Base-by-base conservation (phyloP, 164 flowering plant genomes). In the Magnolia officinalis region DNA sequence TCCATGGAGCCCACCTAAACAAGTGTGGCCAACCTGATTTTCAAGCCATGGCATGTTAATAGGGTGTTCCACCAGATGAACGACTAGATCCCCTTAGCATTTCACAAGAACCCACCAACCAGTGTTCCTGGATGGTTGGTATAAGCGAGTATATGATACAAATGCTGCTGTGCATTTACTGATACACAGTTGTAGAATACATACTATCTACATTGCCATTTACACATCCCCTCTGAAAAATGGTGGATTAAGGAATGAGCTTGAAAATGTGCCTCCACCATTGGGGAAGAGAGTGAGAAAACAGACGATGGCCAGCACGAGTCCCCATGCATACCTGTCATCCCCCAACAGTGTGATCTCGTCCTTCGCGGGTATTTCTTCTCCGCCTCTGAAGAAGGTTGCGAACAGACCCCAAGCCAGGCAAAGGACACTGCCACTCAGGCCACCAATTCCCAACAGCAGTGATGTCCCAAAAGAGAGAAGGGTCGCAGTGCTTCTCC, bases 371-470 rank as follows among this genome's bases (percentile, higher is more conserved):
- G 98, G 98, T 23, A 91, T 74, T 82, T 95, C 98, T 70, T 95
- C 98, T 37, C 98, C 98, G 1, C 98, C 97, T 18, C 98, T 85
- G 84, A 95, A 95, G 87, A 95, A 93, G 49, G 94, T 93, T 2
- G 98, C 95, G 58, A 95, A 95, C 11, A 95, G 80, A 2, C 98
- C 98, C 98, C 98, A 95, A 1, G 97, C 97, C 68, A 95, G 80
- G 76, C 98, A 95, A 20, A 95, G 90, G 24, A 95, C 96, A 63
- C 98, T 95, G 65, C 98, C 98, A 21, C 94, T 90, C 1, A 95
- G 83, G 20, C 97, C 98, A 31, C 98, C 98, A 2, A 95, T 92
- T 2, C 96, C 96, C 0, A 95, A 88, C 70, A 92, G 75, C 8
- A 93, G 84, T 4, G 98, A 93, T 14, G 95, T 93, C 4, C 89